Evolutionary conservation across 441 rosid species (phyloP), one percentile per base, ranked within the genome.

Genomic region (Biscutella laevigata): DNA sequence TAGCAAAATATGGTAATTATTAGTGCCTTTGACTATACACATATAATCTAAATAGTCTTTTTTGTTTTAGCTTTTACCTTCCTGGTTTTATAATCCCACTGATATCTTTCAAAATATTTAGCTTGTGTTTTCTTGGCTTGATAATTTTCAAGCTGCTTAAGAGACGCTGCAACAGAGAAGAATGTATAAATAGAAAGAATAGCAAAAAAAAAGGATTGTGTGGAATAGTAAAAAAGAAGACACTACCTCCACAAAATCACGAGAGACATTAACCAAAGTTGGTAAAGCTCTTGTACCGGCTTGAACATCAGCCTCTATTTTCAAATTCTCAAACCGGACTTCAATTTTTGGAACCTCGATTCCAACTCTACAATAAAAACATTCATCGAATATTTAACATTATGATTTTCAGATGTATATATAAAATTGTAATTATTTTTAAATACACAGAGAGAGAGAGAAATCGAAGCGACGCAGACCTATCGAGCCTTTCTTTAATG

Each of bases 271-370:
- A 53, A 73, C 54, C 77, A 91, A 77, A 44, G 95, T 84, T 3
- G 96, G 98, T 45, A 91, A 77, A 32, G 95, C 95, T 75, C 98
- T 77, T 4, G 80, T 73, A 16, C 91, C 95, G 15, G 71, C 75
- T 67, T 79, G 83, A 59, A 82, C 84, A 27, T 75, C 45, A 32
- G 91, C 90, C 20, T 26, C 77, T 6, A 87, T 56, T n/a, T 73
- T 83, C 75, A 87, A 51, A 69, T 79, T 72, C 70, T 77, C 73
- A 47, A 80, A 83, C 66, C 85, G 78, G 24, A 88, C 88, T 69
- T 85, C 94, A 15, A 91, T 78, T 52, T 78, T 80, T 5, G 95
- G 78, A 41, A 79, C 80, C 53, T 80, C 80, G 62, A 87, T 62
- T 45, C 84, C 95, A 64, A 76, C 94, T 59, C 95, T 91, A 43